Evolutionary conservation across 2,329 filamentous ascomycete species (phyloP), one percentile per base, ranked within the genome.

Genomic region (Arthrobotrys sinensis): DNA sequence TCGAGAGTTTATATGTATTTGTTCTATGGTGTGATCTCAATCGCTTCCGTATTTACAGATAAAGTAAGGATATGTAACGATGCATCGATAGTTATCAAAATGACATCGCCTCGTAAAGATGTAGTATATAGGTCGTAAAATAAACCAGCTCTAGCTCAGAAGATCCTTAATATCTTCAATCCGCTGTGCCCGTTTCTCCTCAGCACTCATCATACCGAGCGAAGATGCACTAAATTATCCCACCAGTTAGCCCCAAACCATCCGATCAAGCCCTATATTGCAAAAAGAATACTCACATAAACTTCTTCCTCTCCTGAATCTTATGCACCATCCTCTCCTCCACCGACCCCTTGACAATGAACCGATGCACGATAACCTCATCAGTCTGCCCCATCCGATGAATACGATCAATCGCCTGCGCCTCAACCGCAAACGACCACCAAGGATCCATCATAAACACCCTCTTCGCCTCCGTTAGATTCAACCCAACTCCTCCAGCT

Each of bases 361-460:
- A 98, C 53, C 96, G 87, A 81, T 91, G 91, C 0, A 99, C 94
- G 70, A 90, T 89, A 1, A 99, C 96, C 82, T 95, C 92, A 14
- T 90, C 88, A 62, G 92, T 90, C 84, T 99, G 96, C 0, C 96
- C 96, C 93, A 99, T 97, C 7, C 96, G 90, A 86, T 99, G 96
- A 38, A 99, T 94, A 0, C 96, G 93, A 85, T 99, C 96, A 82
- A 99, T 98, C 7, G 96, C 96, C 85, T 99, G 96, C 4, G 94
- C 93, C 85, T 99, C 96, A 11, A 98, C 91, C 0, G 96, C 94
- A 84, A 95, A 99, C 83, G 93, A 96, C 96, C 96, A 99, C 96
- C 96, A 99, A 0, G 96, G 96, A 84, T 99, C 96, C 96, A 99
- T 98, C 92, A 99, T 96, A 86, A 92, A 99, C 4, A 99, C 96